Conservation (phyloP, 805 yeast species). For the Brettanomyces nanus region DNA sequence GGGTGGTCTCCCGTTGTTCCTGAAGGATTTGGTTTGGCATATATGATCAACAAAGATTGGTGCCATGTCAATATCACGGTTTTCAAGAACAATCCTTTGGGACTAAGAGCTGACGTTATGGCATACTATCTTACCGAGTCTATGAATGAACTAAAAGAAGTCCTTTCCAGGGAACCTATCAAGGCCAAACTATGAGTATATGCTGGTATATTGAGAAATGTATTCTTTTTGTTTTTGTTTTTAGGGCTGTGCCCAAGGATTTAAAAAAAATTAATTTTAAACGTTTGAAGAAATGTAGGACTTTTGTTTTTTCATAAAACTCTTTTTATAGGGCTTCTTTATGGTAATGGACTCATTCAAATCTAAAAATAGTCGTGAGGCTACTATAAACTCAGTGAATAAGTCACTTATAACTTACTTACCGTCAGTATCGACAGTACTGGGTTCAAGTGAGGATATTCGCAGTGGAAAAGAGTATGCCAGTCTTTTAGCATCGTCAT, state of each 20-base stretch:
- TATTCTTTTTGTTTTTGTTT: background rate
- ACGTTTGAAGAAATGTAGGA: too few relatives aligned
- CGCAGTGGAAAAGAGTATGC: slow-evolving; percentile 4
- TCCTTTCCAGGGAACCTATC: slow-evolving; percentile 30
- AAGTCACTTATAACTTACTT: slow-evolving; percentile 20
- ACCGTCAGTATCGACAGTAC: slow-evolving; percentile 7
- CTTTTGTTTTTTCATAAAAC: too few relatives aligned
- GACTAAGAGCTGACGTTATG: slow-evolving; percentile 46
- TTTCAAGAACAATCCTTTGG: slow-evolving; percentile 53
- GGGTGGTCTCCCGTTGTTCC: slow-evolving; percentile 96
- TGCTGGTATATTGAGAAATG: slow-evolving; percentile 3
- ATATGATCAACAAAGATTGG: slow-evolving; percentile 83
- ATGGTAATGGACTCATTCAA: slow-evolving; percentile 8
- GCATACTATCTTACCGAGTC: slow-evolving; percentile 64
- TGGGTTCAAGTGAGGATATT: slow-evolving; percentile 2
- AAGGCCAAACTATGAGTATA: slow-evolving; percentile 23
- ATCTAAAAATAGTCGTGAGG: slow-evolving; percentile 11
- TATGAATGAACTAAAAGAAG: slow-evolving; percentile 72
- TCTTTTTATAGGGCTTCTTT: too few relatives aligned
- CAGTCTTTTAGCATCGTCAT: slow-evolving; percentile 3
- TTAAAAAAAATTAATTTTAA: too few relatives aligned
- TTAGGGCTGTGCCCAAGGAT: background rate
- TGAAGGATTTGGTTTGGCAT: slow-evolving; percentile 89
- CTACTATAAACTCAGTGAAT: slow-evolving; percentile 18
- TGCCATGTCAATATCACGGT: slow-evolving; percentile 78